Evolutionary conservation across 495 filamentous ascomycete genomes (phyloP), one percentile per base, ranked within the genome.

Genomic region (Neurospora sp.): DNA sequence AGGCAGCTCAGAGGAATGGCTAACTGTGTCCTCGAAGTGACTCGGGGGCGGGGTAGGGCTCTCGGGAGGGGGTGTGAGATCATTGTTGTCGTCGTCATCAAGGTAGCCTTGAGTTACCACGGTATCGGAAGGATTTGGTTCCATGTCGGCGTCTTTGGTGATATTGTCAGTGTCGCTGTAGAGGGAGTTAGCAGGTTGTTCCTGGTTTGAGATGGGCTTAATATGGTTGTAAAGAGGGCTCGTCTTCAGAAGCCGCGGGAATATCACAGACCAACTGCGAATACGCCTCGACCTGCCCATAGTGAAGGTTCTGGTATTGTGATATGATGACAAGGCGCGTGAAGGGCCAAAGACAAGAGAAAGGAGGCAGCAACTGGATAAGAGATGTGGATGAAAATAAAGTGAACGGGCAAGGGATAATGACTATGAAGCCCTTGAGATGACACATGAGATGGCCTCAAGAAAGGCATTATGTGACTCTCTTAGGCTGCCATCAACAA

Each of bases 1-100:
- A 11, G 79, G 79, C 7, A 76, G 71, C 59, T 82, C 85, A 0
- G 84, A 83, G 19, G 21, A 48, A 37, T 39, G 72, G 39, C 78
- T 81, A 59, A 75, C 71, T 6, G 70, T 40, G 5, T 81, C 79
- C 34, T 76, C 74, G 37, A 43, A 71, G 9, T 34, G 71, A 69
- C 36, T 74, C 75, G 19, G 70, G 62, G 39, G 39, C 21, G 11
- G 73, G 71, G 66, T 54, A 2, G 73, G 73, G 9, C 74, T 76
- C n/a, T 78, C 77, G 19, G 75, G 75, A n/a, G 77, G 77, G 0
- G 77, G 77, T 28, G 77, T 76, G 39, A 78, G 75, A 13, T 79
- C 78, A 24, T 78, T 76, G 69, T 78, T 73, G 21, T 54, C 71
- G 28, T 77, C 74, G 62, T 75, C 76, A 36, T 76, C 72, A 48